Base-by-base conservation (phyloP, 768 basidiomycete genomes). In the Lactifluus subvellereus region DNA sequence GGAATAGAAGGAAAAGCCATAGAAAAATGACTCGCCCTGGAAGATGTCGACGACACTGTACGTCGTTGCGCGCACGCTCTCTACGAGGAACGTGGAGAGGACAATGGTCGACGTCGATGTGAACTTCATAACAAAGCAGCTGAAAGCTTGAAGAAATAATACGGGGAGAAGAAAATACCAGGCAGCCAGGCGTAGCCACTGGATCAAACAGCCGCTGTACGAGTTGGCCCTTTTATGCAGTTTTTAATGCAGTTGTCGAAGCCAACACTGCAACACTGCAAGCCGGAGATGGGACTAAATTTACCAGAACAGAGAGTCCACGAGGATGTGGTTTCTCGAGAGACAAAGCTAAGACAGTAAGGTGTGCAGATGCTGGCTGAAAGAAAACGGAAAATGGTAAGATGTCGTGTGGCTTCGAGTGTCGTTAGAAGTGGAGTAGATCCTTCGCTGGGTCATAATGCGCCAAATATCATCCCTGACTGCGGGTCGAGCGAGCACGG, bases 41-140 rank as follows among this genome's bases (percentile, higher is more conserved):
- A 78, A 74, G 60, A 76, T 83, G 58, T 80, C 81, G 30, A 77
- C 73, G 62, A 75, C 72, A 8, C 66, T 60, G 70, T 88, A 87
- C 0, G 75, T 76, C 9, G 77, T 81, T 35, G 77, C 79, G 10
- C 75, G 69, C n/a, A 67, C 76, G 42, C 69, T 79, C 79, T 66
- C 77, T 74, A 59, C 10, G 11, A 67, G 52, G 11, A 67, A 38
- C 16, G 49, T 16, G 22, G n/a, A 38, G 27, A 64, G 48, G 18
- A 48, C 6, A 4, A 64, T 38, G 10, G 10, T 27, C 30, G 52
- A 49, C 7, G 55, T 20, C 14, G 47, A 14, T 20, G 43, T 33
- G 38, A 43, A 43, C 61, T 20, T 57, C 55, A 58, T 62, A 40
- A 35, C 0, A 20, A 45, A 1, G 20, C 18, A 32, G n/a, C 7